A percentile compares a stretch with the other conserved stretches of the same genome.
These are phyloP conservation scores for Leccinum ochraceum DNA, from an alignment of 768 basidiomycete species.

Conservation along the genomic window DNA sequence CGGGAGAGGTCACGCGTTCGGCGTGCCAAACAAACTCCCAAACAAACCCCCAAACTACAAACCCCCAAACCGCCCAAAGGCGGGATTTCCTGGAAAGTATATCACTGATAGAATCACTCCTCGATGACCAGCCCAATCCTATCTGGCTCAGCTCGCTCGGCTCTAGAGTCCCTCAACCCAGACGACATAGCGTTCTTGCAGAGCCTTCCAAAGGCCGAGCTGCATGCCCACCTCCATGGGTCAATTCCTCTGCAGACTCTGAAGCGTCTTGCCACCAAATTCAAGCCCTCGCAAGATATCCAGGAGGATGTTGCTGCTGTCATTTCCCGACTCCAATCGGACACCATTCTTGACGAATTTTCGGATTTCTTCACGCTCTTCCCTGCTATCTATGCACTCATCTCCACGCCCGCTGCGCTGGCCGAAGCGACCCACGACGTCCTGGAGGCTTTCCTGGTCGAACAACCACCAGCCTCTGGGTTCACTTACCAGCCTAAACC, in stretches of 20 bases:
- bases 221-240: conserved; percentile 86
- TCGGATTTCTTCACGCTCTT: conserved; percentile 75
- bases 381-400: conserved; percentile 77
- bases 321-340: conserved; percentile 41
- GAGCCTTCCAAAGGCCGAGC: conserved; percentile 74
- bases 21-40: too few species aligned
- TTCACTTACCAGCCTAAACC: conserved; percentile 39
- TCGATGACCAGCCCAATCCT: conserved; percentile 2
- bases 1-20: too few species aligned
- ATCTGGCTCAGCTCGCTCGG: conserved; percentile 42
- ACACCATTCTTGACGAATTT: conserved; percentile 50
- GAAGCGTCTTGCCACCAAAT: conserved; percentile 58
- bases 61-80: too few species aligned
- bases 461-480: conserved; percentile 23
- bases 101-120: too few species aligned
- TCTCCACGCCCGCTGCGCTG: conserved; percentile 58
- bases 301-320: conserved; percentile 45
- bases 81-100: too few species aligned
- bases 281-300: conserved; percentile 19
- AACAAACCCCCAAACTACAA: too few species aligned
- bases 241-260: conserved; percentile 72
- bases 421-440: conserved; percentile 62
- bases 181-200: conserved; percentile 61
- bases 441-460: conserved; percentile 56
- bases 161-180: conserved; percentile 52